These are phyloP conservation scores for Brassica incana DNA, from an alignment of 345 rosid species.

Conservation along the genomic window DNA sequence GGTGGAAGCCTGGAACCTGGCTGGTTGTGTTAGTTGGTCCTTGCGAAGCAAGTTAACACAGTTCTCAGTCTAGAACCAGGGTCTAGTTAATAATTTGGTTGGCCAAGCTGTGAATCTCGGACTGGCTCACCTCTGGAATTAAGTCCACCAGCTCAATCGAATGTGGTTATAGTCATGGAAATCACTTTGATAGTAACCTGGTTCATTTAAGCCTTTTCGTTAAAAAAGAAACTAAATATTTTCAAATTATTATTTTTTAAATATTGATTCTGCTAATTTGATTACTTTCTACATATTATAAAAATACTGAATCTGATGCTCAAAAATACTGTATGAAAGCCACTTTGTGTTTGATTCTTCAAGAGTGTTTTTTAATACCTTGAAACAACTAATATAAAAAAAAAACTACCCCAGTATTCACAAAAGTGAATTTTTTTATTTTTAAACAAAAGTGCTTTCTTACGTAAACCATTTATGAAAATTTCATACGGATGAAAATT, in stretches of 20 bases:
- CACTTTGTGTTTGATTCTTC: conserved; percentile 5
- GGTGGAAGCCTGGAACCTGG: background rate
- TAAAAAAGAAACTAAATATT: too few species aligned
- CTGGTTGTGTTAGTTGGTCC: background rate
- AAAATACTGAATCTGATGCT: background rate
- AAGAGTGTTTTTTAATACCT: background rate
- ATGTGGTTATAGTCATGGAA: background rate
- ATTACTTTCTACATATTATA: too few species aligned
- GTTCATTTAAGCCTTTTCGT: too few species aligned
- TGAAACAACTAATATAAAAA: background rate
- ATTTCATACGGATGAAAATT: background rate
- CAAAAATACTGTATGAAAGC: background rate
- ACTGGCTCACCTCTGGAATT: background rate
- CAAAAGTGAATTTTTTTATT: background rate
- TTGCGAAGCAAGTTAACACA: background rate
- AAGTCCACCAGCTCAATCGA: background rate
- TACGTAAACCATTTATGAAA: background rate
- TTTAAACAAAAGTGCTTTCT: background rate
- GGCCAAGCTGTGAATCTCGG: background rate
- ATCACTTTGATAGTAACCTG: background rate
- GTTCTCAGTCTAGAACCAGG: background rate
- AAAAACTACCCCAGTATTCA: background rate
- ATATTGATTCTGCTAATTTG: too few species aligned
- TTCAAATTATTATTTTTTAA: background rate
- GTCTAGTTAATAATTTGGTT: background rate